These are phyloP conservation scores for Pholiota adiposa DNA, from an alignment of 1,284 basidiomycete species.

Conservation along the genomic window DNA sequence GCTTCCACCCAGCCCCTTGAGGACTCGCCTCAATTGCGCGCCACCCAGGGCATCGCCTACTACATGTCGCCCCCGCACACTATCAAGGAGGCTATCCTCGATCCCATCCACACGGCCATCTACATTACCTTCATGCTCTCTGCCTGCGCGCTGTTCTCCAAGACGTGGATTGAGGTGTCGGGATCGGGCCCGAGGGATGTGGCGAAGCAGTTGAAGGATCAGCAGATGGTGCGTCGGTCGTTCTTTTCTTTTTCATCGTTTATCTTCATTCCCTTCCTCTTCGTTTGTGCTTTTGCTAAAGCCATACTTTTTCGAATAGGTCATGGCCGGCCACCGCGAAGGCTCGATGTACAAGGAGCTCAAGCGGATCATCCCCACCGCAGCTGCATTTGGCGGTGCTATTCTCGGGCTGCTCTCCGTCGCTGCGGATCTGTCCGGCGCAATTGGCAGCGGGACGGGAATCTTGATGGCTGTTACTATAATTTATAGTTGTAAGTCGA, in stretches of 20 bases:
- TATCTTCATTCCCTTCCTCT: no score
- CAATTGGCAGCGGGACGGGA: conserved; percentile 96
- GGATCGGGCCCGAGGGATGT: conserved; percentile 95
- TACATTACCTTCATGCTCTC: conserved; percentile 94
- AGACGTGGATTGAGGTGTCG: conserved; percentile 99
- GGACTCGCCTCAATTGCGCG: conserved; percentile 90
- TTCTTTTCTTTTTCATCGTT: no score
- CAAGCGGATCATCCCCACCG: conserved; percentile 96
- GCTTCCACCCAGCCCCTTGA: conserved; percentile 72
- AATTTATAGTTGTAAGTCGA: conserved; percentile 86
- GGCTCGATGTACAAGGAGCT: conserved; percentile 99
- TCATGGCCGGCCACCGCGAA: conserved; percentile 97
- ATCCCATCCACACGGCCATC: conserved; percentile 92
- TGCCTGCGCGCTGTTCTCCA: conserved; percentile 96
- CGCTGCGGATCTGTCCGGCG: conserved; percentile 94
- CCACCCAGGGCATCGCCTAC: conserved; percentile 93
- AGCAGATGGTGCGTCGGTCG: conserved; percentile 89
- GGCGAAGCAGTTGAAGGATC: conserved; percentile 98
- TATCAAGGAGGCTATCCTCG: conserved; percentile 83
- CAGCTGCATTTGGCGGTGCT: conserved; percentile 96
- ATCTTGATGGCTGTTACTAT: conserved; percentile 98
- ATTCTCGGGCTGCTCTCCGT: conserved; percentile 95
- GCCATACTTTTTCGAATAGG: conserved; percentile 42
- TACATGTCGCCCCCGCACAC: conserved; percentile 98
- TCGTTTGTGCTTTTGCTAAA: no score